Base-by-base conservation (phyloP, 345 rosid genomes). In the Erodium maritimum region DNA sequence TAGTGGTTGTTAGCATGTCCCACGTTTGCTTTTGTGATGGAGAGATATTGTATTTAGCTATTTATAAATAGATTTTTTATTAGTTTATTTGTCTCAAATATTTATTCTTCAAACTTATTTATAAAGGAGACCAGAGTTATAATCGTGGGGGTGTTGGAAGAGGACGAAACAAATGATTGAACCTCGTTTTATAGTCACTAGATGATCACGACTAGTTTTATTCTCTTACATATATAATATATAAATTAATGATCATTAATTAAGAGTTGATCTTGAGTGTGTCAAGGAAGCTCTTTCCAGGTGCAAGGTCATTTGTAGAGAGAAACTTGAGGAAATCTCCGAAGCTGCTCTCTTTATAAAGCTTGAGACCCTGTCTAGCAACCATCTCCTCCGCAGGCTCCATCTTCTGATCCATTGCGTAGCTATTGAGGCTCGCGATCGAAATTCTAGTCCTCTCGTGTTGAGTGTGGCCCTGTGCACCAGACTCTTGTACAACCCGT, bases 371-470 rank as follows among this genome's bases (percentile, higher is more conserved):
- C n/a, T 77, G 45, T 19, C 69, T 75, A 55, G 71, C 79, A 51
- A 81, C 73, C 48, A 81, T 73, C 60, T 76, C 80, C 54, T 48
- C 1, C 7, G 90, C 86, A 25, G 75, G 57, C 21, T 52, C 74
- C 74, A 80, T 75, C 67, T 79, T 76, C 23, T 86, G 83, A 66
- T 80, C 79, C 76, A 78, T 65, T 2, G 72, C 79, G 67, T 78
- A 71, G 53, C 84, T 76, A 19, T 71, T 85, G 16, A 82, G 63
- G 69, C 87, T 80, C 0, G 82, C 84, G 45, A 79, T 69, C 5
- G 87, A 82, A 19, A 79, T 25, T 52, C 88, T 67, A 13, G 73
- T 75, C 53, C 24, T 70, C 16, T 67, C 73, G 22, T 63, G 52
- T 77, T 80, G n/a, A 79, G 52, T 3, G 51, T 48, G 21, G 69